These are phyloP conservation scores for Wickerhamomyces bisporus DNA, from an alignment of 805 yeast species.

Conservation along the genomic window DNA sequence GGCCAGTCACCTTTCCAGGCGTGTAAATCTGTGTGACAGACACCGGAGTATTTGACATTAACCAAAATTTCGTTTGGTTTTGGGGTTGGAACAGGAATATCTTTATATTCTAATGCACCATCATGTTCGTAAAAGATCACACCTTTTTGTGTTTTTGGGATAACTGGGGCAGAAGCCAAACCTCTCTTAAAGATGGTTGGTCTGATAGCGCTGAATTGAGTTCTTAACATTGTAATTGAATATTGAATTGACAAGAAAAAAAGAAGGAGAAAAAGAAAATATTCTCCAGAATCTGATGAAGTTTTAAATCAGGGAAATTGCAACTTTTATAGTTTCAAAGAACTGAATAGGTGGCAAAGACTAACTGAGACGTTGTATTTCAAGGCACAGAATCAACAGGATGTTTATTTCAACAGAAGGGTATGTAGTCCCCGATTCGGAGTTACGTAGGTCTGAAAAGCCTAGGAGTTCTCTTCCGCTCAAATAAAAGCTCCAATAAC, in stretches of 20 bases:
- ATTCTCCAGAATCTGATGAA: no score
- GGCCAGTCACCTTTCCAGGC: constrained; percentile 97
- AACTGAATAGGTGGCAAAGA: no score
- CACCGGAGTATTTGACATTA: constrained; percentile 84
- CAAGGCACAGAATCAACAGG: no score
- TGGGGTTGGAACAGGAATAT: constrained; percentile 78
- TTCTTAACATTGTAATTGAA: constrained; percentile 19
- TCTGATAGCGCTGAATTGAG: constrained; percentile 12
- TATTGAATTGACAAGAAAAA: not conserved
- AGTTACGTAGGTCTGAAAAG: no score
- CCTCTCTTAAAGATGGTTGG: no score
- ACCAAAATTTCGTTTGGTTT: constrained; percentile 72
- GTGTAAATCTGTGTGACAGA: constrained; percentile 91
- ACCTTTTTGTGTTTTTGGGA: constrained; percentile 70
- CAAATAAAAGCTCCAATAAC: no score
- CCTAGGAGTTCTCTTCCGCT: no score
- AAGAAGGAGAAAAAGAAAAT: not conserved
- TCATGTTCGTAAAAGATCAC: constrained; percentile 61
- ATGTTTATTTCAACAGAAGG: no score
- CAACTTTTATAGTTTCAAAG: no score
- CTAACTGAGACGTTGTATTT: no score
- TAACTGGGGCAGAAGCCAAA: constrained; percentile 20
- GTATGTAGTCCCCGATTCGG: no score
- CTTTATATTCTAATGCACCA: constrained; percentile 61
- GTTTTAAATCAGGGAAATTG: no score